Evolutionary conservation across 2,329 filamentous ascomycete species (phyloP).

Genomic region (Aspergillus unguis): DNA sequence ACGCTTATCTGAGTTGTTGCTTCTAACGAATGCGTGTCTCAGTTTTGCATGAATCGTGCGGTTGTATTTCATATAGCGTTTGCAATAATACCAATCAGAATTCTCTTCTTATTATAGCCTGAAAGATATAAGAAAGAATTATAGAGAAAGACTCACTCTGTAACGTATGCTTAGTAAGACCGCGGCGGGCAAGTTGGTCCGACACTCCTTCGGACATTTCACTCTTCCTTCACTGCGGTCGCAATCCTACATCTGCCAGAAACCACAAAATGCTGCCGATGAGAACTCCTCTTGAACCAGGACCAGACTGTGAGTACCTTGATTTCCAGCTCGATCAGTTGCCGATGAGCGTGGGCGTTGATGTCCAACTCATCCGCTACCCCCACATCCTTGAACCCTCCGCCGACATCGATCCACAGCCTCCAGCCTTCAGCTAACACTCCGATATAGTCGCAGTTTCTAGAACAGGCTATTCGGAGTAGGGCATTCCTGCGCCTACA

Average conservation of each 20-base stretch:
- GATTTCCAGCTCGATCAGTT: not conserved
- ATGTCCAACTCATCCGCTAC: constrained; percentile 16
- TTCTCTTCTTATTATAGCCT: not conserved
- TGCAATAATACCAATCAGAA: not conserved
- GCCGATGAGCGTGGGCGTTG: constrained; percentile 2
- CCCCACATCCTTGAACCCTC: constrained; percentile 33
- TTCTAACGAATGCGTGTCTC: not conserved
- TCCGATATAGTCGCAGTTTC: constrained; percentile 30
- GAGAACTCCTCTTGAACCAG: constrained; percentile 19
- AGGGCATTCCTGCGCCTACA: constrained; percentile 22
- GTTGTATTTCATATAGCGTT: constrained; percentile 9
- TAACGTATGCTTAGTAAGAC: constrained; percentile 18
- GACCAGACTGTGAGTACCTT: constrained; percentile 20
- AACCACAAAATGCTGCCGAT: constrained; percentile 25
- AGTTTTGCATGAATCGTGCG: not conserved
- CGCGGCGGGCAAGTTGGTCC: constrained; percentile 21
- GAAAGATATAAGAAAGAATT: not conserved
- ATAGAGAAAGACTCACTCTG: not conserved
- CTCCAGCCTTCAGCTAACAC: constrained; percentile 26
- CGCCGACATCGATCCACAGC: constrained; percentile 24
- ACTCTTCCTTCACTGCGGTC: constrained; percentile 8
- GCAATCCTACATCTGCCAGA: constrained; percentile 8
- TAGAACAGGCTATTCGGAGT: constrained; percentile 29
- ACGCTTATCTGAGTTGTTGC: not conserved
- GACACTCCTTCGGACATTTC: constrained; percentile 13